These are phyloP conservation scores for Pulveroboletus ravenelii DNA, from an alignment of 768 basidiomycete species.

Conservation along the genomic window DNA sequence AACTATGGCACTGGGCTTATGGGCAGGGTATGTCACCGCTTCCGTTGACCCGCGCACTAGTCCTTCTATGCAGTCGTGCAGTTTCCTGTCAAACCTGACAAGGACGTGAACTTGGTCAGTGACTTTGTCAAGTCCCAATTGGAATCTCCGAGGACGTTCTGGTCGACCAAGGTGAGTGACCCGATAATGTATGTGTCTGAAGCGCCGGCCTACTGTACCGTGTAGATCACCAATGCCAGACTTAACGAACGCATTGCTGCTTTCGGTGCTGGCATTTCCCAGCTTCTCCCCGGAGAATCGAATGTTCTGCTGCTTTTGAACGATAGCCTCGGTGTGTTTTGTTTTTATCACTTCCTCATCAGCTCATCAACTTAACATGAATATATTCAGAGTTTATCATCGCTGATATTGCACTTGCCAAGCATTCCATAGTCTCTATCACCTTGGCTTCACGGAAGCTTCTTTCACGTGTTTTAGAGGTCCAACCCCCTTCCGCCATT, in stretches of 20 bases:
- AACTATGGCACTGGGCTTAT: slow-evolving; percentile 83
- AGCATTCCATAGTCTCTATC: slow-evolving; percentile 62
- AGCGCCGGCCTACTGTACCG: background rate
- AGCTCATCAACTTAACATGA: background rate
- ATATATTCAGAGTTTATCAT: slow-evolving; percentile 63
- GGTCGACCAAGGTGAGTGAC: slow-evolving; percentile 64
- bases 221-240: slow-evolving; percentile 68
- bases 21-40: slow-evolving; percentile 59
- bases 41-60: background rate
- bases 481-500: slow-evolving; percentile 67
- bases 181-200: background rate
- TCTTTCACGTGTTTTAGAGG: slow-evolving; percentile 60
- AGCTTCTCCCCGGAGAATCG: slow-evolving; percentile 52
- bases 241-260: slow-evolving; percentile 67
- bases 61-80: slow-evolving; percentile 27
- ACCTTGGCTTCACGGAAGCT: slow-evolving; percentile 58
- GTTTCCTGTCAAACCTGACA: slow-evolving; percentile 71
- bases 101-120: slow-evolving; percentile 61
- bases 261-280: slow-evolving; percentile 69
- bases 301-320: slow-evolving; percentile 74
- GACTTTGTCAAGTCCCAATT: slow-evolving; percentile 66
- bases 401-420: slow-evolving; percentile 72
- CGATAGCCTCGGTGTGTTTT: slow-evolving; percentile 62
- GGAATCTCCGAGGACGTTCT: slow-evolving; percentile 67
- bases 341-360: background rate